Evolutionary conservation across 2,329 filamentous ascomycete genomes (phyloP).

Genomic region (Aspergillus sp.): DNA sequence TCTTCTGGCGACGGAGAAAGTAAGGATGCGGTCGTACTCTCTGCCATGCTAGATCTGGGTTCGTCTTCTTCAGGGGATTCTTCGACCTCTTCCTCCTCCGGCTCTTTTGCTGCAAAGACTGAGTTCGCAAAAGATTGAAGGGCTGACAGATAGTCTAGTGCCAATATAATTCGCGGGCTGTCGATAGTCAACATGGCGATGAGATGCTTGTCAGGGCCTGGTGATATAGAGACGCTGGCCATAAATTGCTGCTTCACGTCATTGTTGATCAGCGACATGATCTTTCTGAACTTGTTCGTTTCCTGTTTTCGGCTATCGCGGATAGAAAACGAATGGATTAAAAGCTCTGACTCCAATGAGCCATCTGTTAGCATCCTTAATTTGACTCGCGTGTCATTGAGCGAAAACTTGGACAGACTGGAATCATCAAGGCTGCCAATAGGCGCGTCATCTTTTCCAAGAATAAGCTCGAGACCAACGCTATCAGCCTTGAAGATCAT

Average conservation of each 20-base stretch:
- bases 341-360: slow-evolving; percentile 85
- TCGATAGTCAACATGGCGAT: slow-evolving; percentile 93
- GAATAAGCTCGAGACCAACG: slow-evolving; percentile 82
- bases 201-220: slow-evolving; percentile 74
- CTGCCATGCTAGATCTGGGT: slow-evolving; percentile 30
- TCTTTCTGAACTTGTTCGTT: slow-evolving; percentile 93
- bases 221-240: slow-evolving; percentile 92
- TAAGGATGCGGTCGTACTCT: slow-evolving; percentile 26
- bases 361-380: slow-evolving; percentile 89
- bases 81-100: slow-evolving; percentile 33
- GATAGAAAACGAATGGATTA: slow-evolving; percentile 93
- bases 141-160: slow-evolving; percentile 91
- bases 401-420: slow-evolving; percentile 88
- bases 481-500: slow-evolving; percentile 86
- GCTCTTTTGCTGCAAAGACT: slow-evolving; percentile 61
- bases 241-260: slow-evolving; percentile 94
- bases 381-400: slow-evolving; percentile 91
- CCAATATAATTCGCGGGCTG: slow-evolving; percentile 91
- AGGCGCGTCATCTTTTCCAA: slow-evolving; percentile 71
- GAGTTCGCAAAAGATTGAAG: slow-evolving; percentile 78
- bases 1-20: slow-evolving; percentile 28
- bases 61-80: slow-evolving; percentile 40
- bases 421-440: slow-evolving; percentile 75
- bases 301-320: slow-evolving; percentile 85
- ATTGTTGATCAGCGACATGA: slow-evolving; percentile 96